Percentiles rank a stretch among this genome's conserved stretches.
Conservation (phyloP, 768 basidiomycete species). For the Guyanaporus albipodus region DNA sequence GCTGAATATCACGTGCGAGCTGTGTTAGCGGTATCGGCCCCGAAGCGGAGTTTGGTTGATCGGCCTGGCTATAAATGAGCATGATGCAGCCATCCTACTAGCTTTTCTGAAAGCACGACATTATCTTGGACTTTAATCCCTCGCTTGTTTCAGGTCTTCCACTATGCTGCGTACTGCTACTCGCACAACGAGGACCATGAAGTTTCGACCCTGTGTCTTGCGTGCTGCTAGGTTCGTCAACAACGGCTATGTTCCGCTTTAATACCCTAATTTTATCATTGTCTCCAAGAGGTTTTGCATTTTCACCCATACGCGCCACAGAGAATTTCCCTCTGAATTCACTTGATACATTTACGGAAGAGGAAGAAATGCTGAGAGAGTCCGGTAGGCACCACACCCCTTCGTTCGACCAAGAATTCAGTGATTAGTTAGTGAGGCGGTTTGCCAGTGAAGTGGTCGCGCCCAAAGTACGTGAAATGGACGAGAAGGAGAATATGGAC, state of each 20-base stretch:
- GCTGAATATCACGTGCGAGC: too few species aligned
- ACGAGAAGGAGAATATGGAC: constrained; percentile 96
- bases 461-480: constrained; percentile 95
- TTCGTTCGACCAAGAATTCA: background rate
- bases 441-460: constrained; percentile 88
- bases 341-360: constrained; percentile 83
- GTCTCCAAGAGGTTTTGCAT: constrained; percentile 21
- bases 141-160: too few species aligned
- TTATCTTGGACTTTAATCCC: too few species aligned
- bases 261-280: background rate
- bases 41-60: too few species aligned
- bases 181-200: constrained; percentile 14
- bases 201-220: background rate
- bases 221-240: constrained; percentile 17
- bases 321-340: constrained; percentile 46
- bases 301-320: constrained; percentile 24
- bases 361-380: constrained; percentile 92
- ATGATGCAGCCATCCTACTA: too few species aligned
- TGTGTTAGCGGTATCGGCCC: too few species aligned
- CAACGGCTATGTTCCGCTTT: background rate
- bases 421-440: constrained; percentile 60
- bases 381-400: constrained; percentile 51
- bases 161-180: constrained; percentile 27
- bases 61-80: too few species aligned
- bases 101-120: too few species aligned